phyloP scores from a whole-genome alignment of 2,329 filamentous ascomycete species.

The Pestalotiopsis fici region DNA sequence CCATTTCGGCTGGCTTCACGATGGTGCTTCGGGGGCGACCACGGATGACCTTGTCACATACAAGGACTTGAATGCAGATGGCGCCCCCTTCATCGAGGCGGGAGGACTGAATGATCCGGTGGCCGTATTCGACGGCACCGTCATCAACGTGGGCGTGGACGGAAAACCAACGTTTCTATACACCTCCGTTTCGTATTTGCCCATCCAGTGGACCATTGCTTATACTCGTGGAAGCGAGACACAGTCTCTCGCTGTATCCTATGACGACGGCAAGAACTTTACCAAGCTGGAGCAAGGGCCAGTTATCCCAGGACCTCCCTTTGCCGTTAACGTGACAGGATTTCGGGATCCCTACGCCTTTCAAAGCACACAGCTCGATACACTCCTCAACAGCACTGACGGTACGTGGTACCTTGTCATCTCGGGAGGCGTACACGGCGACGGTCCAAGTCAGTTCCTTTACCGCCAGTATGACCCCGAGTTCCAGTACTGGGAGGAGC shows the following conservation, averaged over 20 bases:
- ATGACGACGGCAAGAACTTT: slow-evolving; percentile 35
- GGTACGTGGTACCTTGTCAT: slow-evolving; percentile 39
- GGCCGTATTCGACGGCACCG: slow-evolving; percentile 45
- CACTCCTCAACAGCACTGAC: slow-evolving; percentile 29
- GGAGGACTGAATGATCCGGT: slow-evolving; percentile 36
- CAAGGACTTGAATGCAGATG: slow-evolving; percentile 36
- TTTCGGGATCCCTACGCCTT: slow-evolving; percentile 44
- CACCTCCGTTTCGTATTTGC: slow-evolving; percentile 43
- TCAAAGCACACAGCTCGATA: slow-evolving; percentile 36
- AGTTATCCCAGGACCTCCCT: slow-evolving; percentile 37
- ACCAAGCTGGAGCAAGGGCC: slow-evolving; percentile 37
- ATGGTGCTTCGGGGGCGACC: slow-evolving; percentile 36
- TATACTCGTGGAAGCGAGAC: slow-evolving; percentile 47
- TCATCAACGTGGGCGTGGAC: slow-evolving; percentile 42
- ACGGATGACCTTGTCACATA: slow-evolving; percentile 42
- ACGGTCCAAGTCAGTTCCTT: slow-evolving; percentile 38
- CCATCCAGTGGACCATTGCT: slow-evolving; percentile 45
- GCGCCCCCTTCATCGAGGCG: slow-evolving; percentile 32
- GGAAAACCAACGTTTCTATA: slow-evolving; percentile 45
- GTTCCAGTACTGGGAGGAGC: slow-evolving; percentile 34
- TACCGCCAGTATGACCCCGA: slow-evolving; percentile 37
- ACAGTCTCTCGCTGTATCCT: slow-evolving; percentile 41
- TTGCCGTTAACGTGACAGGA: slow-evolving; percentile 40
- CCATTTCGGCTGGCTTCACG: slow-evolving; percentile 42
- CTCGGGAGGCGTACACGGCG: slow-evolving; percentile 38